Evolutionary conservation across 2,329 filamentous ascomycete genomes (phyloP).

Genomic region (Venturia asperata): DNA sequence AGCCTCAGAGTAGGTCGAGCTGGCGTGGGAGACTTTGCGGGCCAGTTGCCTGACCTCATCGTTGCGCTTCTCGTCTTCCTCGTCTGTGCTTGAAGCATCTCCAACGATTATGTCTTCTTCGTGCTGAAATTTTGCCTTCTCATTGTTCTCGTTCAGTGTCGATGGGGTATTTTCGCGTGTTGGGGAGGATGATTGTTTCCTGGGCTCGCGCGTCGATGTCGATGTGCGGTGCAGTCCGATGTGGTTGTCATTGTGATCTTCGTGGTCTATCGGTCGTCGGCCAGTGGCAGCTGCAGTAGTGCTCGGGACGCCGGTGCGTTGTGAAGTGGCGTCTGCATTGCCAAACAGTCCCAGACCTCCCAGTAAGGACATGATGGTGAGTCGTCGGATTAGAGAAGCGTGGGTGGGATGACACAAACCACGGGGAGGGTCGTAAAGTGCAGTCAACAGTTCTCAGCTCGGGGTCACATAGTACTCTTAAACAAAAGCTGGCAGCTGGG

Average conservation of each 20-base stretch:
- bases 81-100: conserved; percentile 15
- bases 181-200: not conserved
- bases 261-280: not conserved
- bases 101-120: not conserved
- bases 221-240: conserved; percentile 13
- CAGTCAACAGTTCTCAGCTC: no score
- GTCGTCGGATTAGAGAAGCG: not conserved
- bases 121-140: conserved; percentile 1
- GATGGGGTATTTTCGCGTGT: not conserved
- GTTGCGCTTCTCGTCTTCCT: conserved; percentile 28
- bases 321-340: conserved; percentile 17
- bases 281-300: not conserved
- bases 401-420: not conserved
- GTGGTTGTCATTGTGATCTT: conserved; percentile 7
- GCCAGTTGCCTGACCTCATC: conserved; percentile 37
- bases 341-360: not conserved
- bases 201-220: not conserved
- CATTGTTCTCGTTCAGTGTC: not conserved
- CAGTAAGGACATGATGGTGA: not conserved
- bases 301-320: conserved; percentile 1
- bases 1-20: conserved; percentile 33
- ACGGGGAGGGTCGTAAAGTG: not conserved
- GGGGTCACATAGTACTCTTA: not conserved
- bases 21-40: conserved; percentile 35
- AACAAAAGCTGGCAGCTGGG: not conserved